Evolutionary conservation across 345 rosid species (phyloP).

Genomic region (Populus ilicifolia): DNA sequence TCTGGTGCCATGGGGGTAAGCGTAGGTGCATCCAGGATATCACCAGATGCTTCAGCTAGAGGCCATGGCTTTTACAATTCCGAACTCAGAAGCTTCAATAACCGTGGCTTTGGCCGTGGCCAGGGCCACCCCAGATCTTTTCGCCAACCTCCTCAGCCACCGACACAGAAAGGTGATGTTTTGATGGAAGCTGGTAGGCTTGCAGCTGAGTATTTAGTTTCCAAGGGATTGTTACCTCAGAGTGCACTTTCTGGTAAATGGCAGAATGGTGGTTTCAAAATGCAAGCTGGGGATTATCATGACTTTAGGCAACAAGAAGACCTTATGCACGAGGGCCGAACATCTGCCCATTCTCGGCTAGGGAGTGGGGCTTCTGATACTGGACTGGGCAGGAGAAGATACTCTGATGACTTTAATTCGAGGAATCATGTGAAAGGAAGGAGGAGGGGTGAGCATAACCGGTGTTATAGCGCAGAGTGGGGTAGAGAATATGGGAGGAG

Average conservation of each 20-base stretch:
- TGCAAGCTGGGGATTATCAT: constrained; percentile 50
- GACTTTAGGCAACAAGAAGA: constrained; percentile 65
- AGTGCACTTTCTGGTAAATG: constrained; percentile 62
- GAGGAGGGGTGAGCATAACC: constrained; percentile 57
- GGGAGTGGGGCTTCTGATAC: constrained; percentile 45
- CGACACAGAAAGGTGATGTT: constrained; percentile 55
- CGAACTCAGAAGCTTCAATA: constrained; percentile 58
- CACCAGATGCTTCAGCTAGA: constrained; percentile 64
- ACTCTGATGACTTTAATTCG: constrained; percentile 52
- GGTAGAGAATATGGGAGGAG: constrained; percentile 66
- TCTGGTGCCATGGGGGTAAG: constrained; percentile 67
- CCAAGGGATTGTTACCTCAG: constrained; percentile 64
- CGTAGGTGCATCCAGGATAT: constrained; percentile 47
- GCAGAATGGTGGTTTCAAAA: constrained; percentile 70
- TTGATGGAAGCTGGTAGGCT: constrained; percentile 93
- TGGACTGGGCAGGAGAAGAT: constrained; percentile 54
- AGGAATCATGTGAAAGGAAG: constrained; percentile 57
- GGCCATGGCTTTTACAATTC: constrained; percentile 77
- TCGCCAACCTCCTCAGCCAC: constrained; percentile 46
- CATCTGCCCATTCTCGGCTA: constrained; percentile 48
- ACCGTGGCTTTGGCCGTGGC: constrained; percentile 77
- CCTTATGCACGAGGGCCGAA: constrained; percentile 38
- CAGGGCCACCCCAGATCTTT: constrained; percentile 57
- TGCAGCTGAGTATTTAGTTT: constrained; percentile 87
- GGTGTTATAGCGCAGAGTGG: constrained; percentile 52